A percentile compares a stretch with the other conserved stretches of the same genome.
Evolutionary conservation across 192 early-diverging fungal species (phyloP).

Genomic region (Powellomyces hirtus): DNA sequence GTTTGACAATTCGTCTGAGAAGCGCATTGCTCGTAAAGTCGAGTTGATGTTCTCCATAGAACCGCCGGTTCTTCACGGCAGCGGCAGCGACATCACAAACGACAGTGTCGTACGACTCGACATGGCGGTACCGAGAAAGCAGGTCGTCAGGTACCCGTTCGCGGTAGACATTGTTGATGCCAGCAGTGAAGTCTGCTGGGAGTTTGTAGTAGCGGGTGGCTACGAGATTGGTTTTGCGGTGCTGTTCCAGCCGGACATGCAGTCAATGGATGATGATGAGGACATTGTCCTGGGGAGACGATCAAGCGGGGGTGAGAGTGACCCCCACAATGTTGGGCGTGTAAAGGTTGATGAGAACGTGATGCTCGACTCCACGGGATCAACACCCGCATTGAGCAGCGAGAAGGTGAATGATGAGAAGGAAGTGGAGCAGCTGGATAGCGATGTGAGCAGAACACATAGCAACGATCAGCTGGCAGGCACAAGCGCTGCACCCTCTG

Average conservation of each 20-base stretch:
- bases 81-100: background rate
- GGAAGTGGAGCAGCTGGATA: background rate
- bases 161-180: background rate
- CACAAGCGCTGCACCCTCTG: too few species aligned
- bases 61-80: background rate
- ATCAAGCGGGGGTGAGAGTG: background rate
- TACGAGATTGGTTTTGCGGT: conserved; percentile 39
- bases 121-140: conserved; percentile 35
- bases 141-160: conserved; percentile 22
- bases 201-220: conserved; percentile 33
- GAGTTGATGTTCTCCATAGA: background rate
- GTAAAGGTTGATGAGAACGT: background rate
- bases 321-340: background rate
- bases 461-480: background rate
- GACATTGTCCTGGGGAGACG: background rate
- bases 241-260: conserved; percentile 1
- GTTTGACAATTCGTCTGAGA: conserved; percentile 10
- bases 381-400: too few species aligned
- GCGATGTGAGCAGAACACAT: background rate
- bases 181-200: conserved; percentile 32
- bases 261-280: background rate
- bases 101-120: conserved; percentile 23
- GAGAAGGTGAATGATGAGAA: background rate
- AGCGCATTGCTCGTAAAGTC: background rate
- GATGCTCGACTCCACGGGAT: too few species aligned